phyloP scores from a whole-genome alignment of 768 basidiomycete genomes.

The Collybia sordida region DNA sequence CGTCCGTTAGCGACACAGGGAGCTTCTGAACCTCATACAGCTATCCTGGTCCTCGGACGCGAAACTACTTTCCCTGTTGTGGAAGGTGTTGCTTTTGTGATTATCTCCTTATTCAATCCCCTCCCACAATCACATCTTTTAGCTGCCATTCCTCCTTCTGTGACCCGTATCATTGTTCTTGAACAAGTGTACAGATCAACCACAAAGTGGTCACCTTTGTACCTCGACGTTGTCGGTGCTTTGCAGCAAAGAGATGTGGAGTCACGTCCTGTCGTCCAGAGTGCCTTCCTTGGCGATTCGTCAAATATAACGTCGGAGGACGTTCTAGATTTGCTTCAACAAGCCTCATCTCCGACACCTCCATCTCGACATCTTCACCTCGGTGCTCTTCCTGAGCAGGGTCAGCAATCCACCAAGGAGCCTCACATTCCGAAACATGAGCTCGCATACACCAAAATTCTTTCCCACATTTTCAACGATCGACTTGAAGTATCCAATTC shows the following conservation, averaged over 20 bases:
- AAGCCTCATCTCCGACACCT: conserved; percentile 31
- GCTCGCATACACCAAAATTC: conserved; percentile 85
- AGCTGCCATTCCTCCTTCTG: conserved; percentile 57
- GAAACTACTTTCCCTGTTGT: conserved; percentile 39
- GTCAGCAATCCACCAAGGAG: conserved; percentile 25
- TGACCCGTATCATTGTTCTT: conserved; percentile 71
- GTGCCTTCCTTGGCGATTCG: conserved; percentile 58
- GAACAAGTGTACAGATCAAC: conserved; percentile 78
- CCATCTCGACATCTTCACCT: conserved; percentile 47
- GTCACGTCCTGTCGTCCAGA: conserved; percentile 54
- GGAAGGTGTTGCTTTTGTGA: conserved; percentile 63
- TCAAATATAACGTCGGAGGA: conserved; percentile 38
- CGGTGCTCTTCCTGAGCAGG: conserved; percentile 31
- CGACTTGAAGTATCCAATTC: conserved; percentile 86
- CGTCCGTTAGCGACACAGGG: conserved; percentile 54
- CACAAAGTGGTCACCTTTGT: conserved; percentile 87
- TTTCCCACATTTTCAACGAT: conserved; percentile 75
- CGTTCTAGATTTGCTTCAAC: conserved; percentile 52
- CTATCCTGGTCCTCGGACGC: conserved; percentile 71
- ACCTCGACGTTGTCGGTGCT: conserved; percentile 75
- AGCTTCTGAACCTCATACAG: conserved; percentile 56
- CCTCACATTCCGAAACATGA: conserved; percentile 90
- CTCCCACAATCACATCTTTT: conserved; percentile 61
- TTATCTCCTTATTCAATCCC: conserved; percentile 69
- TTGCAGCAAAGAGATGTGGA: conserved; percentile 59